Base-by-base conservation (phyloP, 2,329 filamentous ascomycete genomes). In the Elsinoe fawcettii region DNA sequence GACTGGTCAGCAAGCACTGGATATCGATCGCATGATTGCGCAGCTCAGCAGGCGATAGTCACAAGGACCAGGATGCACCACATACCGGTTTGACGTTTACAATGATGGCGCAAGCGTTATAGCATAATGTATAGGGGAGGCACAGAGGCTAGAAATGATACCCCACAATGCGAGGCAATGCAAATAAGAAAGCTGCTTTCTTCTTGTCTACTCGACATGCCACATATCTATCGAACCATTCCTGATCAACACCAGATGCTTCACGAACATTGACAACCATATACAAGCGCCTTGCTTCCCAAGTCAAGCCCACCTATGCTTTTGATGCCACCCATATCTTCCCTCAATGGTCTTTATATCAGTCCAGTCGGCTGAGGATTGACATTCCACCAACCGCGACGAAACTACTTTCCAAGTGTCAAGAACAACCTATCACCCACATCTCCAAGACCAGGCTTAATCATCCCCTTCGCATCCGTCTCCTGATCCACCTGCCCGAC, bases 361-460 rank as follows among this genome's bases (percentile, higher is more conserved):
- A n/a, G n/a, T n/a, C n/a, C n/a, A n/a, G n/a, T n/a, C n/a, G n/a
- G n/a, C n/a, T n/a, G n/a, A n/a, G n/a, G n/a, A n/a, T n/a, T n/a
- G n/a, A n/a, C n/a, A n/a, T n/a, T n/a, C n/a, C n/a, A n/a, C n/a
- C n/a, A n/a, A n/a, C n/a, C n/a, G n/a, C n/a, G n/a, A n/a, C n/a
- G n/a, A n/a, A n/a, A n/a, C 63, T 69, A 95, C 71, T 95, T 96
- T 20, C 90, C 91, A 70, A 92, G 80, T 0, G 91, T 95, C 74
- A 95, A 75, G 73, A 92, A 96, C 72, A 97, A 71, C 51, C 92
- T 77, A 73, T 97, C 92, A 1, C 92, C 92, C 58, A 96, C 85
- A 73, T 96, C 92, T 1, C 91, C 92, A 62, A 96, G 67, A 0
- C 92, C 92, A 0, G 91, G 91, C 75, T 86, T 87, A 62, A 96